Evolutionary conservation across 257 asterid species (phyloP).

Genomic region (Solanum piurae): DNA sequence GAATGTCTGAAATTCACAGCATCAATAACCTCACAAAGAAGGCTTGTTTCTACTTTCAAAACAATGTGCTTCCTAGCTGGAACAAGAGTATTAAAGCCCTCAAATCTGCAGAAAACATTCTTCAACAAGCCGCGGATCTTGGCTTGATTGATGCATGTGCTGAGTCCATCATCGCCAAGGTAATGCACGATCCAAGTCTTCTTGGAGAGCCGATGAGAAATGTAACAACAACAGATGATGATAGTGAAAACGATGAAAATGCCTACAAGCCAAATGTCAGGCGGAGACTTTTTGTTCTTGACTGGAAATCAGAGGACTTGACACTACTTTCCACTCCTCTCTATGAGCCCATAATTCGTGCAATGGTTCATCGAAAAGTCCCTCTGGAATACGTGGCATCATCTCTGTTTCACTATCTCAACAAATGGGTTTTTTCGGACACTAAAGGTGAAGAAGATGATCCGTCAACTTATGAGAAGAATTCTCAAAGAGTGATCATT

Average conservation of each 20-base stretch:
- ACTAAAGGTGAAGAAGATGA: conserved; percentile 17
- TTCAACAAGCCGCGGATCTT: conserved; percentile 39
- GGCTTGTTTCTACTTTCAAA: conserved; percentile 34
- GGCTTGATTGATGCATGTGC: conserved; percentile 43
- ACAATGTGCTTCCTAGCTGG: conserved; percentile 53
- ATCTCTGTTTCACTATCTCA: conserved; percentile 35
- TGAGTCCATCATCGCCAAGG: conserved; percentile 40
- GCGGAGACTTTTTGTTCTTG: conserved; percentile 45
- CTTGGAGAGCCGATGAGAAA: conserved; percentile 47
- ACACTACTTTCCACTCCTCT: conserved; percentile 26
- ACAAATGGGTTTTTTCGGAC: conserved; percentile 39
- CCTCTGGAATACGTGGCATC: conserved; percentile 45
- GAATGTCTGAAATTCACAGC: conserved; percentile 59
- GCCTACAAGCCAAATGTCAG: conserved; percentile 28
- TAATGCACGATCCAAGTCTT: conserved; percentile 34
- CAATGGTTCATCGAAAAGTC: conserved; percentile 28
- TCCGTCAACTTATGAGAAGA: conserved; percentile 1
- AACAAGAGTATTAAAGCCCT: conserved; percentile 51
- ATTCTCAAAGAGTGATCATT: conserved; percentile 34
- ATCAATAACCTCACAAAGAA: conserved; percentile 37
- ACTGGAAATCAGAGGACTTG: conserved; percentile 52
- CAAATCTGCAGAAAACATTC: conserved; percentile 30
- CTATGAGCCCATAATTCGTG: conserved; percentile 37
- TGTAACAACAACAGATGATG: conserved; percentile 11
- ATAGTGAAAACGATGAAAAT: conserved; percentile 16